A percentile compares a stretch with the other conserved stretches of the same genome.
Conservation (phyloP, 805 yeast genomes). For the Ogataea wickerhamii region DNA sequence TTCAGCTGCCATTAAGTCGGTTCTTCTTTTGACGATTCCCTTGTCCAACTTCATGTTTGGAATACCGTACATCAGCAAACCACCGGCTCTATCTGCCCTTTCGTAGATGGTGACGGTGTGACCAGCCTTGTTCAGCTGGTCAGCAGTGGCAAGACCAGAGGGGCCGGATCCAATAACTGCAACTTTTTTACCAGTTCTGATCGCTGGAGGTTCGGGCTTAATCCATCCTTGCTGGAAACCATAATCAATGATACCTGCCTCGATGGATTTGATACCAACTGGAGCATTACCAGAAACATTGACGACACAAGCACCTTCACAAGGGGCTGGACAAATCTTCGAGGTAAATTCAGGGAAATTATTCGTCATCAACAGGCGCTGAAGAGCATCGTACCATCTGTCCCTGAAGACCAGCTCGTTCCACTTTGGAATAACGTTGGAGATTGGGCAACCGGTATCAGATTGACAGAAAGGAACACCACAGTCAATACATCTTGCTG, state of each 20-base stretch:
- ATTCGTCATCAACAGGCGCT: slow-evolving; percentile 89
- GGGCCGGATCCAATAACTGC: slow-evolving; percentile 97
- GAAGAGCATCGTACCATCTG: slow-evolving; percentile 91
- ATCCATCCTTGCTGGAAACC: slow-evolving; percentile 98
- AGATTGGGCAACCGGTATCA: slow-evolving; percentile 97
- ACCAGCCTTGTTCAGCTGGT: slow-evolving; percentile 95
- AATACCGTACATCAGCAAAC: slow-evolving; percentile 96
- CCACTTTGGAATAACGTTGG: slow-evolving; percentile 97
- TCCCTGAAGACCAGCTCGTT: slow-evolving; percentile 93
- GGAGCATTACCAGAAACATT: slow-evolving; percentile 92
- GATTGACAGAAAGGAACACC: slow-evolving; percentile 99
- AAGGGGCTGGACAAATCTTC: slow-evolving; percentile 98
- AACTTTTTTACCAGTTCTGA: slow-evolving; percentile 79
- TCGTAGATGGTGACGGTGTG: slow-evolving; percentile 89
- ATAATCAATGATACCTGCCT: slow-evolving; percentile 92
- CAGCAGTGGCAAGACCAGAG: slow-evolving; percentile 95
- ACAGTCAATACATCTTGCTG: slow-evolving; percentile 99
- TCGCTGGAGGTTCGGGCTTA: slow-evolving; percentile 71
- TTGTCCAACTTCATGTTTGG: slow-evolving; percentile 98
- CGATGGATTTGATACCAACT: slow-evolving; percentile 94
- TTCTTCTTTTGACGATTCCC: slow-evolving; percentile 86
- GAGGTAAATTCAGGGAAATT: slow-evolving; percentile 99
- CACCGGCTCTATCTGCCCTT: slow-evolving; percentile 94
- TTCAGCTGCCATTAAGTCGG: slow-evolving; percentile 84
- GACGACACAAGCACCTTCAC: slow-evolving; percentile 88